Base-by-base conservation (phyloP, 1,284 basidiomycete species). In the Puccinia polysora region DNA sequence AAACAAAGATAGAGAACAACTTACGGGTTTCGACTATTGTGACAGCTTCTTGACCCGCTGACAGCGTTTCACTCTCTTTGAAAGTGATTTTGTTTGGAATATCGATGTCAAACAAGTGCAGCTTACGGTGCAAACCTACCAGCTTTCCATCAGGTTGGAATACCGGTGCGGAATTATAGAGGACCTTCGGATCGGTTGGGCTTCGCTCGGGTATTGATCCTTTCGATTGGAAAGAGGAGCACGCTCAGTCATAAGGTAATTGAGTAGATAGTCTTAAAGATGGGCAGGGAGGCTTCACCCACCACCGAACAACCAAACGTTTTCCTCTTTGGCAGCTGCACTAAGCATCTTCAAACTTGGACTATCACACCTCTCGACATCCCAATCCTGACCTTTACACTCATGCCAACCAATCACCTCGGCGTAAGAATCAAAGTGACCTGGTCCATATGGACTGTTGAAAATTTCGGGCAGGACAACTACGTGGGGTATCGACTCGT, bases 91-190 rank as follows among this genome's bases (percentile, higher is more conserved):
- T 89, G 20, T 95, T 95, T 0, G 93, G 93, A 69, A 97, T 95
- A 79, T 98, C 91, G 74, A 99, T 97, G 80, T 99, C 95, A 79
- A 99, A 99, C 8, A 99, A 83, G 79, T 98, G 96, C 1, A 98
- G 85, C 81, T 99, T 97, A 67, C 95, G 87, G 80, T 97, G 91
- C 43, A 86, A 86, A 0, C 90, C 89, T 32, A 98, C 86, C 49
- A 97, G 84, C 63, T 89, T 86, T 86, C 94, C 94, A 80, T 88
- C 78, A 0, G 91, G 91, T 75, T 89, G 87, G 81, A 94, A 96
- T 1, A 92, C 91, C 0, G 89, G 93, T 74, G 89, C 87, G 0
- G 92, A 93, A 79, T 97, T 97, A 81, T 90, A 97, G n/a, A 96
- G 76, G 14, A 60, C 43, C 73, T 89, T 82, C 72, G 85, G 85